Evolutionary conservation across 352 stramenopile species (phyloP).

Genomic region (Phytophthora syringae): DNA sequence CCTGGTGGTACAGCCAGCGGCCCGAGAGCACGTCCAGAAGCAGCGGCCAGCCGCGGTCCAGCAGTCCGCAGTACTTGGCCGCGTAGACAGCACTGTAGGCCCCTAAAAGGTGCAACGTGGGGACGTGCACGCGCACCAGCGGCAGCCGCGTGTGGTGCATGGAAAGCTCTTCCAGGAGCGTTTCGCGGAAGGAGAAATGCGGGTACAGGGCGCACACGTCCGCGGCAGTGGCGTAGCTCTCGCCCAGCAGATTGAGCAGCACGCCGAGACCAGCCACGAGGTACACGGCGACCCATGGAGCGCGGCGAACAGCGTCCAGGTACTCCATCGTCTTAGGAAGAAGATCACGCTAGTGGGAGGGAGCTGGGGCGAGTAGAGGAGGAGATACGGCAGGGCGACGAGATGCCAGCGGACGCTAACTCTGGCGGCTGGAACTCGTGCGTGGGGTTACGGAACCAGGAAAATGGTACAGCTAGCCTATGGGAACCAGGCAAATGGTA

Average conservation of each 20-base stretch:
- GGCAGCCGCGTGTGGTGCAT: slow-evolving; percentile 66
- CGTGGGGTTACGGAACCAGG: no score
- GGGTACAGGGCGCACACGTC: slow-evolving; percentile 70
- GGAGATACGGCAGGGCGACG: no score
- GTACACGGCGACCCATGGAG: slow-evolving; percentile 57
- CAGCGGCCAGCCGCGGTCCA: slow-evolving; percentile 56
- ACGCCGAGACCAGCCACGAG: slow-evolving; percentile 44
- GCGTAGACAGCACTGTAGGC: slow-evolving; percentile 40
- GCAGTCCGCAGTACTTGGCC: slow-evolving; percentile 39
- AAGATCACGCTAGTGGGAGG: no score
- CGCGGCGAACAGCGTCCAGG: slow-evolving; percentile 26
- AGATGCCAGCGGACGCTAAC: no score
- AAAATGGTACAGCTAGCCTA: no score
- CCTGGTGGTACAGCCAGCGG: slow-evolving; percentile 59
- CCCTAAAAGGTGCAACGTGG: slow-evolving; percentile 53
- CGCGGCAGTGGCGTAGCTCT: slow-evolving; percentile 49
- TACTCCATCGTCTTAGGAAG: slow-evolving; percentile 20
- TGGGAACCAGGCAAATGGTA: no score
- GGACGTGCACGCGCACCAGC: slow-evolving; percentile 42
- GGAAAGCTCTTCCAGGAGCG: slow-evolving; percentile 60
- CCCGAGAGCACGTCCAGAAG: slow-evolving; percentile 57
- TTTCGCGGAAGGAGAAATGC: slow-evolving; percentile 65
- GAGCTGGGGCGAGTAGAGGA: no score
- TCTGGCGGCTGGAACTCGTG: no score
- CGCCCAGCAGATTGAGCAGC: slow-evolving; percentile 48